Evolutionary conservation across 306 rosid species (phyloP).

Genomic region (Adenanthera pavonina): DNA sequence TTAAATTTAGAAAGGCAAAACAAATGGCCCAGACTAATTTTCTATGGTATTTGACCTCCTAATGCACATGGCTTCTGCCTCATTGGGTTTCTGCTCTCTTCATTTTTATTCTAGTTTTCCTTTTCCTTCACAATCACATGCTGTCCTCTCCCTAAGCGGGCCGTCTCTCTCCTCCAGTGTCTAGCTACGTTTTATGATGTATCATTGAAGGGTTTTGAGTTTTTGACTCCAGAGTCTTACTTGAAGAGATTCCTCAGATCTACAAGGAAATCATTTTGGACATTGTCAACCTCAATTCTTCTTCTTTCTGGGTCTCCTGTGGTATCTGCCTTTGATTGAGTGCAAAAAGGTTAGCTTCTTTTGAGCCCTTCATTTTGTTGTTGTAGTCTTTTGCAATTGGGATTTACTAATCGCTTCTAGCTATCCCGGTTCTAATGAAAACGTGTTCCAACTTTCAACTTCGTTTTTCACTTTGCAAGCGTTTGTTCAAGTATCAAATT

Average conservation of each 20-base stretch:
- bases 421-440: background rate
- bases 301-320: conserved; percentile 39
- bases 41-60: conserved; percentile 80
- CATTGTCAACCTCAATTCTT: conserved; percentile 54
- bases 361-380: conserved; percentile 2
- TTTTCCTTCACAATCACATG: conserved; percentile 57
- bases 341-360: conserved; percentile 53
- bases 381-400: conserved; percentile 32
- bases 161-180: conserved; percentile 40
- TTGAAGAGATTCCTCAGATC: conserved; percentile 87
- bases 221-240: conserved; percentile 51
- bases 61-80: conserved; percentile 87
- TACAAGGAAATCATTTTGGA: conserved; percentile 51
- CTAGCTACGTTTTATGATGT: conserved; percentile 45
- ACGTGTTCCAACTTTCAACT: conserved; percentile 13
- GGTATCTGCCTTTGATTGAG: conserved; percentile 41
- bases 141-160: conserved; percentile 39
- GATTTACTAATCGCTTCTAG: background rate
- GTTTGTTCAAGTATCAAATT: conserved; percentile 19
- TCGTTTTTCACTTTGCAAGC: conserved; percentile 28
- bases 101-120: conserved; percentile 40
- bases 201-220: conserved; percentile 54
- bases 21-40: conserved; percentile 48
- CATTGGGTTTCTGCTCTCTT: conserved; percentile 64
- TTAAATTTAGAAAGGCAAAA: conserved; percentile 16